phyloP scores from a whole-genome alignment of 2,329 filamentous ascomycete genomes.

The Endoconidiophora polonica region DNA sequence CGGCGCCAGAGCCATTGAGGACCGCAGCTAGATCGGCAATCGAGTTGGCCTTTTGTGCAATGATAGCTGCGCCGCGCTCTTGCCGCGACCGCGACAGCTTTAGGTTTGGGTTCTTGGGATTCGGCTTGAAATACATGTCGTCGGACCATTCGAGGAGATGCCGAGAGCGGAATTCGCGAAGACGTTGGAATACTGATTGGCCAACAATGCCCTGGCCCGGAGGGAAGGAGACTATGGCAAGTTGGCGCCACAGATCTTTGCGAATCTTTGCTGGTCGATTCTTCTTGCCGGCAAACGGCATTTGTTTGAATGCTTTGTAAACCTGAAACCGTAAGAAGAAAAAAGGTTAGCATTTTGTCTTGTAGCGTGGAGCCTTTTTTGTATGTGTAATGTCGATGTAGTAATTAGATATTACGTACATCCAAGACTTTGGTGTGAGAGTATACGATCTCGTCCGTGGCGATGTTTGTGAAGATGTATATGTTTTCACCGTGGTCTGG shows the following conservation, averaged over 20 bases:
- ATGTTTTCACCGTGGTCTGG: slow-evolving; percentile 39
- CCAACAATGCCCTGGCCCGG: slow-evolving; percentile 35
- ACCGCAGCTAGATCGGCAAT: slow-evolving; percentile 48
- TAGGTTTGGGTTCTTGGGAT: slow-evolving; percentile 20
- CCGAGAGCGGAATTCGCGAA: slow-evolving; percentile 45
- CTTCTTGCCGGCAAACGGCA: slow-evolving; percentile 54
- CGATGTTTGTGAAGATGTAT: slow-evolving; percentile 36
- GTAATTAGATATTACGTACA: slow-evolving; percentile 21
- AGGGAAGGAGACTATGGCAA: slow-evolving; percentile 43
- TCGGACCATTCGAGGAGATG: slow-evolving; percentile 46
- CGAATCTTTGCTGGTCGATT: slow-evolving; percentile 44
- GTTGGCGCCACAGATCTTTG: slow-evolving; percentile 49
- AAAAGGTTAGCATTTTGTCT: too few relatives aligned
- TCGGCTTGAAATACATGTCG: slow-evolving; percentile 26
- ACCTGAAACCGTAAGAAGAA: slow-evolving; percentile 17
- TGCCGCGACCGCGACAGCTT: slow-evolving; percentile 22
- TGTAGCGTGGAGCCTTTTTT: neutral
- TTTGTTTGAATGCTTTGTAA: slow-evolving; percentile 33
- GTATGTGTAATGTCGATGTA: neutral
- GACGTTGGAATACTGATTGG: slow-evolving; percentile 42
- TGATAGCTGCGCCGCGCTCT: slow-evolving; percentile 35
- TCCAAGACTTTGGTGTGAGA: slow-evolving; percentile 29
- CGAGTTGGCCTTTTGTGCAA: slow-evolving; percentile 43
- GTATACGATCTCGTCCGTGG: slow-evolving; percentile 35
- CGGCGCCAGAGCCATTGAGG: slow-evolving; percentile 33